A percentile compares a stretch with the other conserved stretches of the same genome.
Conservation (phyloP, 2,329 filamentous ascomycete genomes). For the Magnaporthiopsis incrustans region DNA sequence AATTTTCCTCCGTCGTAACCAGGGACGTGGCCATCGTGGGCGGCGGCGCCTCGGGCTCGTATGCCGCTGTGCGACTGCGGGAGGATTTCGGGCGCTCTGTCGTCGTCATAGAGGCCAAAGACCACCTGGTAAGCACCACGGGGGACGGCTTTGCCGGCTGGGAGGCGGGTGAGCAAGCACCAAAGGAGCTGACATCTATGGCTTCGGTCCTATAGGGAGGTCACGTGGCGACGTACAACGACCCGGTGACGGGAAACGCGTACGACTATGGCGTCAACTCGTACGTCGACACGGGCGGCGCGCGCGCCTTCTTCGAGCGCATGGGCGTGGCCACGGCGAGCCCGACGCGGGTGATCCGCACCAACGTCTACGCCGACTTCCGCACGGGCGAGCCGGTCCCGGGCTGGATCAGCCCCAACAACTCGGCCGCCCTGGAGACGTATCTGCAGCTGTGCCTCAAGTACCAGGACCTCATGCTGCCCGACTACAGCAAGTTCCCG, state of each 20-base stretch:
- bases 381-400: conserved; percentile 22
- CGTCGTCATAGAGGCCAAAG: conserved; percentile 27
- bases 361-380: conserved; percentile 27
- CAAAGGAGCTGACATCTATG: background rate
- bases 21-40: conserved; percentile 28
- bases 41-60: conserved; percentile 27
- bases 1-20: conserved; percentile 11
- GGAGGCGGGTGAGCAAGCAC: no score
- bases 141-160: no score
- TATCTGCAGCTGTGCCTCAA: conserved; percentile 18
- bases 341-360: conserved; percentile 19
- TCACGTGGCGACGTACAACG: conserved; percentile 38
- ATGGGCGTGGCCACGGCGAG: conserved; percentile 27
- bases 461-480: conserved; percentile 24
- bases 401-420: conserved; percentile 17
- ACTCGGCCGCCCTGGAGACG: conserved; percentile 9
- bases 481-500: conserved; percentile 31
- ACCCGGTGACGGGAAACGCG: conserved; percentile 26
- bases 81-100: conserved; percentile 26
- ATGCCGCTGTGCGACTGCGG: conserved; percentile 27
- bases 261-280: conserved; percentile 30
- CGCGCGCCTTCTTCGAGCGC: conserved; percentile 34
- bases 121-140: conserved; percentile 20
- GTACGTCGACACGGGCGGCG: conserved; percentile 29
- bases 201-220: conserved; percentile 29